Percentiles rank a stretch among this genome's conserved stretches.
Conservation (phyloP, 2,329 filamentous ascomycete species). For the Neonectria hederae region DNA sequence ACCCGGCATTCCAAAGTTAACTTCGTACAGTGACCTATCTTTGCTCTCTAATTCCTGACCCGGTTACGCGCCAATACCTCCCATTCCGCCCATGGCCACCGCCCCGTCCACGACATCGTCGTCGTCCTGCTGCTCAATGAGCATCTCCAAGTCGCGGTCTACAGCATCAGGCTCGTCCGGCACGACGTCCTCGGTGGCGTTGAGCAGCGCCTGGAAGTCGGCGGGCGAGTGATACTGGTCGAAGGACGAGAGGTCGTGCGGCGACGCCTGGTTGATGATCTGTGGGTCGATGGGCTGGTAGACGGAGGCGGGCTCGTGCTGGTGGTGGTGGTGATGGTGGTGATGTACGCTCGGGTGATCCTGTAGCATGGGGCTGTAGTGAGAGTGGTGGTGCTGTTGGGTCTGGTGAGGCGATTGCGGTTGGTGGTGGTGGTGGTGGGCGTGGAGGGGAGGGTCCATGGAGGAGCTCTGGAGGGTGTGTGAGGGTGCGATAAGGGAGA, state of each 20-base stretch:
- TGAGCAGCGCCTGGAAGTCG: constrained; percentile 64
- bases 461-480: constrained; percentile 47
- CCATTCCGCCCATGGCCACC: constrained; percentile 33
- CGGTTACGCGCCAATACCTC: constrained; percentile 1
- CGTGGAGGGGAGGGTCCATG: constrained; percentile 41
- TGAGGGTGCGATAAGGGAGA: constrained; percentile 54
- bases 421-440: constrained; percentile 32
- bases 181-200: constrained; percentile 56
- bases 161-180: constrained; percentile 50
- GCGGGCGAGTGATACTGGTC: constrained; percentile 55
- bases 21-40: constrained; percentile 43
- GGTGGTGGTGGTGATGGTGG: constrained; percentile 31
- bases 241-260: constrained; percentile 50
- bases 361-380: constrained; percentile 45
- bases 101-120: constrained; percentile 43
- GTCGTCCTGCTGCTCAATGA: constrained; percentile 58
- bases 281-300: constrained; percentile 69
- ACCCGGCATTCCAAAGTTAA: constrained; percentile 39
- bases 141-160: constrained; percentile 62
- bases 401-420: constrained; percentile 32
- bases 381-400: constrained; percentile 27
- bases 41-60: constrained; percentile 33
- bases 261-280: constrained; percentile 59
- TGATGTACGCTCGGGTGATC: constrained; percentile 43
- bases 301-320: constrained; percentile 47